A percentile compares a stretch with the other conserved stretches of the same genome.
Evolutionary conservation across 257 asterid genomes (phyloP).

Genomic region (Rauvolfia tetraphylla): DNA sequence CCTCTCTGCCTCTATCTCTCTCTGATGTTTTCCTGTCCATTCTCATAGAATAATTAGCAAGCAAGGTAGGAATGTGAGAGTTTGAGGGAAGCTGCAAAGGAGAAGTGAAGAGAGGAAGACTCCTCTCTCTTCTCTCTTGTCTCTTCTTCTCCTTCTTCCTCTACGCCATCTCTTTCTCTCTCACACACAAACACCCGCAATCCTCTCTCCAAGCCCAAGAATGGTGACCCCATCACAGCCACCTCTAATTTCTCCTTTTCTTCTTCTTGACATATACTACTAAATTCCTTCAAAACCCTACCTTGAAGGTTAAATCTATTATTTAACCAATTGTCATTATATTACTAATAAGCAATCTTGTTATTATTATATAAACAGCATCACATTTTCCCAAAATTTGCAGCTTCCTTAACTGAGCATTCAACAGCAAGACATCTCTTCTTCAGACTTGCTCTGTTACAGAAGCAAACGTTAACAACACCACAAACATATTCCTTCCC

Average conservation of each 20-base stretch:
- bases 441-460: constrained; percentile 32
- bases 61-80: constrained; percentile 41
- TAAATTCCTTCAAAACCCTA: constrained; percentile 42
- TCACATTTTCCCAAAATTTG: constrained; percentile 36
- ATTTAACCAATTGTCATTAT: constrained; percentile 7
- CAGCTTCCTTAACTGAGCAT: constrained; percentile 24
- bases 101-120: constrained; percentile 22
- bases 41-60: constrained; percentile 25
- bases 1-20: neutral
- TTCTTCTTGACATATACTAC: constrained; percentile 17
- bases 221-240: constrained; percentile 24
- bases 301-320: constrained; percentile 27
- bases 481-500: constrained; percentile 21
- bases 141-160: neutral
- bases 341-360: constrained; percentile 14
- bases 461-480: constrained; percentile 25
- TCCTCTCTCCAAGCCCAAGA: neutral
- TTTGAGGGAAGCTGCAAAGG: constrained; percentile 27
- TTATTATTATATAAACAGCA: constrained; percentile 32
- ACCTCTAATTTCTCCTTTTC: constrained; percentile 26
- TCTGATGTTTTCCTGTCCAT: neutral
- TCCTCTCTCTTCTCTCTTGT: constrained; percentile 3
- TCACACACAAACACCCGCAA: neutral
- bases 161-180: constrained; percentile 1
- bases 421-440: constrained; percentile 40